Base-by-base conservation (phyloP, 768 basidiomycete genomes). In the Vishniacozyma victoriae region DNA sequence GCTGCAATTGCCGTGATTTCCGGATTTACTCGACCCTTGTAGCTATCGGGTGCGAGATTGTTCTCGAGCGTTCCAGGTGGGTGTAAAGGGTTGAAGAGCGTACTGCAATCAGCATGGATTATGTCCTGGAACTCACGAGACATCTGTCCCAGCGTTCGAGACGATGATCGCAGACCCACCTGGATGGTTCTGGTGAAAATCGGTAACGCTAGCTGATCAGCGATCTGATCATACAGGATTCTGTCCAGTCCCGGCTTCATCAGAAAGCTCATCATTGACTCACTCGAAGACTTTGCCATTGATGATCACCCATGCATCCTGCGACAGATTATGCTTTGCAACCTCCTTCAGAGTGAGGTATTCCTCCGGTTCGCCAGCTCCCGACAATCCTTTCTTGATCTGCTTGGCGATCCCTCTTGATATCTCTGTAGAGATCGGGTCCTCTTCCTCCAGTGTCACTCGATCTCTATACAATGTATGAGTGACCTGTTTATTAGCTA, bases 21-120 rank as follows among this genome's bases (percentile, higher is more conserved):
- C 5, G 64, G 64, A 51, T 72, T 69, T 9, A 72, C 62, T 3
- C 48, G 31, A 0, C 70, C 70, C 14, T 57, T 45, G 41, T 55
- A 57, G 1, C 52, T 55, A 1, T 48, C 48, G n/a, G 46, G 42
- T 12, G 55, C 52, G 2, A 71, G 50, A 14, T 59, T 63, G 44
- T 59, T 55, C 44, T 73, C 71, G 40, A 73, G 58, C 0, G 70
- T 72, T 1, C 72, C 72, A 5, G 71, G 71, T 0, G 72, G 72
- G 56, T 73, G 70, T 5, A 71, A 35, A 11, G 67, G 63, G 4
- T 59, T 41, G 60, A 62, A 71, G 23, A 33, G n/a, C n/a, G n/a
- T n/a, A n/a, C n/a, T n/a, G n/a, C n/a, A n/a, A n/a, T n/a, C n/a
- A n/a, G n/a, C n/a, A n/a, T n/a, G n/a, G n/a, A n/a, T n/a, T n/a